Evolutionary conservation across 495 filamentous ascomycete species (phyloP).

Genomic region (Talaromyces borbonicus): DNA sequence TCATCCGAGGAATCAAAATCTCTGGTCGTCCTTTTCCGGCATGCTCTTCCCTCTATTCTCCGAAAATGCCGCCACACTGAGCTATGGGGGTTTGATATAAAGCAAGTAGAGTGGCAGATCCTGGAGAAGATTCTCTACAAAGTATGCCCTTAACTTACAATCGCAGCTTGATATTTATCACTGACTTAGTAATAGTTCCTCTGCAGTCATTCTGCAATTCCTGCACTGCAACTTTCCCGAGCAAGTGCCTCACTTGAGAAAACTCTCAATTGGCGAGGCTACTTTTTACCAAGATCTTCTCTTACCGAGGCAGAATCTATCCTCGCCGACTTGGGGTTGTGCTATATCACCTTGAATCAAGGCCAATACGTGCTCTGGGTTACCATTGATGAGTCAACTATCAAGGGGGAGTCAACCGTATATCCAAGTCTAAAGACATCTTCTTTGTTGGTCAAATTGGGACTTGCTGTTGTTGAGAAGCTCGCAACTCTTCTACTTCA

Average conservation of each 20-base stretch:
- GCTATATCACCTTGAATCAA: neutral
- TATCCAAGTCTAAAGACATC: neutral
- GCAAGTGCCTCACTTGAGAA: constrained; percentile 1
- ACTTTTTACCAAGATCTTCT: neutral
- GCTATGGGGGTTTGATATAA: no score
- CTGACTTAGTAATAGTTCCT: neutral
- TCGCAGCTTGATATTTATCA: no score
- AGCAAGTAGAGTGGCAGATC: neutral
- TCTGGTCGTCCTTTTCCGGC: no score
- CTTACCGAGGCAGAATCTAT: neutral
- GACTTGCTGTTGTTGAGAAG: constrained; percentile 1
- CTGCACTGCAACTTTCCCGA: neutral
- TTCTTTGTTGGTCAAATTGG: neutral
- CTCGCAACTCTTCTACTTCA: neutral
- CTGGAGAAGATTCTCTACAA: neutral
- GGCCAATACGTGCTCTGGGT: constrained; percentile 1
- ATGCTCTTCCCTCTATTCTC: no score
- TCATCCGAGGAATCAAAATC: no score
- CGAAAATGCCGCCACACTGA: no score
- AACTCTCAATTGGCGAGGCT: constrained; percentile 1
- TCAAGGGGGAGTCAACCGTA: constrained; percentile 1
- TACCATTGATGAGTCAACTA: constrained; percentile 2
- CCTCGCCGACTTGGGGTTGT: neutral
- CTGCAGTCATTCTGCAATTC: neutral
- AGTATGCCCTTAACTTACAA: no score